phyloP scores from a whole-genome alignment of 2,329 filamentous ascomycete species.

The Teratosphaeriaceae sp. region DNA sequence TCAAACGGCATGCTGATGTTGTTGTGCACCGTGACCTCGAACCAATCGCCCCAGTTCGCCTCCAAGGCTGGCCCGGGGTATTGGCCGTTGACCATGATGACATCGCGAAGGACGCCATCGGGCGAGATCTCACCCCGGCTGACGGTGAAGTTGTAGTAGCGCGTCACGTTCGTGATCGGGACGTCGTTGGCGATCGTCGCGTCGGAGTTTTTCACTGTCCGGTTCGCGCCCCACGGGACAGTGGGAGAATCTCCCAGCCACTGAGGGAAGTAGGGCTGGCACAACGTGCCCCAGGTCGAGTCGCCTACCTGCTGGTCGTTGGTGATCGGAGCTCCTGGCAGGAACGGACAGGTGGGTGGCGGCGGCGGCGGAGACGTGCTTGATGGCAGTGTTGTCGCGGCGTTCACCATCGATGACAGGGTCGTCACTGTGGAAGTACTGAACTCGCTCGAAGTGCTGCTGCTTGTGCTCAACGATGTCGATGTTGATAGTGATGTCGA shows the following conservation, averaged over 20 bases:
- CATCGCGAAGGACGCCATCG: constrained; percentile 37
- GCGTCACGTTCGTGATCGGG: constrained; percentile 33
- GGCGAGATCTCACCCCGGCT: constrained; percentile 37
- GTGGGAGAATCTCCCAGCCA: constrained; percentile 16
- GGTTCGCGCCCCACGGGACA: constrained; percentile 22
- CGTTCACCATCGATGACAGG: no score
- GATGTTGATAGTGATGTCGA: background rate
- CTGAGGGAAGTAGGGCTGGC: constrained; percentile 17
- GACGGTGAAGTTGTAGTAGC: constrained; percentile 39
- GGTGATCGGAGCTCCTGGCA: constrained; percentile 14
- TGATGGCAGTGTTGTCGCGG: constrained; percentile 1
- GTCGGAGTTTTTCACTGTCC: constrained; percentile 21
- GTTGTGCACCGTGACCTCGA: constrained; percentile 30
- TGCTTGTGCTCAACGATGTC: background rate
- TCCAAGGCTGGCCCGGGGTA: constrained; percentile 27
- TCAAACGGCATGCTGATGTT: constrained; percentile 24
- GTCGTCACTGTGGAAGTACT: no score
- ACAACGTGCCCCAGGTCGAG: constrained; percentile 17
- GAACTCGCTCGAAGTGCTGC: background rate
- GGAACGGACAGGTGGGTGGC: constrained; percentile 6
- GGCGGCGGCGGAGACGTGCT: constrained; percentile 6
- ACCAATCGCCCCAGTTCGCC: constrained; percentile 37
- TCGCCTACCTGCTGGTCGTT: constrained; percentile 20
- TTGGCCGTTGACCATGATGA: constrained; percentile 39
- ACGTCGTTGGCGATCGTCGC: constrained; percentile 21